A percentile compares a stretch with the other conserved stretches of the same genome.
These are phyloP conservation scores for Meredithiella fracta DNA, from an alignment of 2,329 filamentous ascomycete genomes.

Conservation along the genomic window DNA sequence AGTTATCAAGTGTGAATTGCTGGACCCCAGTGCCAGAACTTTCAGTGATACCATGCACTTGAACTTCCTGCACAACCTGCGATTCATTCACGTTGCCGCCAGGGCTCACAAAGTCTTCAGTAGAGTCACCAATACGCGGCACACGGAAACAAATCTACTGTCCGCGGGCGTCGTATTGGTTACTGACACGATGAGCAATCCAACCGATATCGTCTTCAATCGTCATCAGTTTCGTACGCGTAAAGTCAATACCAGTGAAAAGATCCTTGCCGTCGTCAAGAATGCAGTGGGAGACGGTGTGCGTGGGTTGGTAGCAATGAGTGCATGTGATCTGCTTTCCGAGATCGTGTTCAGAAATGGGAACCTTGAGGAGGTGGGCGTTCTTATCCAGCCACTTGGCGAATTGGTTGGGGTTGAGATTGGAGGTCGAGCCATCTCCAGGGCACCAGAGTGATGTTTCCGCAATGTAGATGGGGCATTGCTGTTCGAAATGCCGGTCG, in stretches of 20 bases:
- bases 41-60: neutral
- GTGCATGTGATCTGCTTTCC: neutral
- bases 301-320: neutral
- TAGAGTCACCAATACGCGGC: too few relatives aligned
- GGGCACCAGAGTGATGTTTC: too few relatives aligned
- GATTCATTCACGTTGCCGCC: too few relatives aligned
- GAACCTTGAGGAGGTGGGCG: neutral
- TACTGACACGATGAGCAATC: neutral
- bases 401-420: neutral
- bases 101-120: too few relatives aligned
- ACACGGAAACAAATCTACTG: too few relatives aligned
- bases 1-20: too few relatives aligned
- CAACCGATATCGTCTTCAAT: neutral
- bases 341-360: neutral
- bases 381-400: neutral
- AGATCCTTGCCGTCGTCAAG: neutral
- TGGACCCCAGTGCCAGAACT: too few relatives aligned
- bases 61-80: neutral
- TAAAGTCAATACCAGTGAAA: neutral
- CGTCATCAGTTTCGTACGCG: neutral
- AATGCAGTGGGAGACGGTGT: neutral
- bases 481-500: too few relatives aligned
- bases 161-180: too few relatives aligned
- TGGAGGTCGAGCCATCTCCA: too few relatives aligned
- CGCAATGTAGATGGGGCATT: too few relatives aligned